Evolutionary conservation across 495 filamentous ascomycete genomes (phyloP).

Genomic region (Neurospora sp.): DNA sequence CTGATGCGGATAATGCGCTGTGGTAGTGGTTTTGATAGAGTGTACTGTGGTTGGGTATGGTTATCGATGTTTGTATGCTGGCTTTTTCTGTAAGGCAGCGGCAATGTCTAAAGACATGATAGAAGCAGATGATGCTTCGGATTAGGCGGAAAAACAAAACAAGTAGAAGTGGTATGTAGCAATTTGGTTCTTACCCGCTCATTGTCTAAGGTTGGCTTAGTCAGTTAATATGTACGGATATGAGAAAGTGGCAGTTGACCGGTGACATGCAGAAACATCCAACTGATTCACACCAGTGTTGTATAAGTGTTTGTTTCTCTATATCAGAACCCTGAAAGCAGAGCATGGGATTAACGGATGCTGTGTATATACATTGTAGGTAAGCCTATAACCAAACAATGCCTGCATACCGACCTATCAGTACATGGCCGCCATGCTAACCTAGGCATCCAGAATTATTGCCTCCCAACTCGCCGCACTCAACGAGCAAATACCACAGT

Average conservation of each 20-base stretch:
- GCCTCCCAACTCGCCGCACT: neutral
- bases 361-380: neutral
- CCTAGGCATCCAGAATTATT: neutral
- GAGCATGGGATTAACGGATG: neutral
- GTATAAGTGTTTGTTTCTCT: neutral
- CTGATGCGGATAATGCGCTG: conserved; percentile 37
- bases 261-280: neutral
- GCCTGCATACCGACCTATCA: neutral
- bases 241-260: neutral
- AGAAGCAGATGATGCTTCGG: neutral
- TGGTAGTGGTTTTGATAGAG: conserved; percentile 10
- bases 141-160: neutral
- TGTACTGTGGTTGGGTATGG: neutral
- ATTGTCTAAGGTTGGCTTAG: neutral
- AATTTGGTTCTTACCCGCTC: neutral
- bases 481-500: neutral
- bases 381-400: neutral
- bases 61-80: neutral
- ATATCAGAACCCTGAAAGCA: neutral
- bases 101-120: neutral
- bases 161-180: neutral
- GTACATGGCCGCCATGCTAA: neutral
- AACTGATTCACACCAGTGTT: neutral
- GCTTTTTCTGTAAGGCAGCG: neutral
- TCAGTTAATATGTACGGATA: neutral